Evolutionary conservation across 2,329 filamentous ascomycete genomes (phyloP).

Genomic region (Tolypocladium sp.): DNA sequence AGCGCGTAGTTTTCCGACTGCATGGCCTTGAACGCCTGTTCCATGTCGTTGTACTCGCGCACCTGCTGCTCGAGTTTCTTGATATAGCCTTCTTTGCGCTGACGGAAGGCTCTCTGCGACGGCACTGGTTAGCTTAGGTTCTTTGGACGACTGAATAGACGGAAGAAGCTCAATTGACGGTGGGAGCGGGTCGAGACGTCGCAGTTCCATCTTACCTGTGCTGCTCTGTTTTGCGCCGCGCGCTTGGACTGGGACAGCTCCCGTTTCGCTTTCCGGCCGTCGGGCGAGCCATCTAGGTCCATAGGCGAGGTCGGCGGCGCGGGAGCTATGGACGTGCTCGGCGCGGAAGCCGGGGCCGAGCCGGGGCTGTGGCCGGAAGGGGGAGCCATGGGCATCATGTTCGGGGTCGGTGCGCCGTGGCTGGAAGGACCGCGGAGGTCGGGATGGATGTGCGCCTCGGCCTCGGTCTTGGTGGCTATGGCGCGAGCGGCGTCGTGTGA

Average conservation of each 20-base stretch:
- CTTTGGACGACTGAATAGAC: not conserved
- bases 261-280: conserved; percentile 72
- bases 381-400: conserved; percentile 29
- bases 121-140: not conserved
- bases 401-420: conserved; percentile 16
- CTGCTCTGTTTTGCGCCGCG: conserved; percentile 91
- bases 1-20: conserved; percentile 85
- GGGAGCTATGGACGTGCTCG: conserved; percentile 18
- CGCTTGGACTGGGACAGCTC: conserved; percentile 94
- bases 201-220: conserved; percentile 60
- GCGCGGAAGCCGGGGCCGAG: conserved; percentile 14
- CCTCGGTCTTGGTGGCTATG: conserved; percentile 24
- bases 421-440: conserved; percentile 28
- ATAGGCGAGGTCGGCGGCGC: conserved; percentile 17
- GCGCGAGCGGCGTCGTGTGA: conserved; percentile 24
- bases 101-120: conserved; percentile 80
- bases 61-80: conserved; percentile 95
- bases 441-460: conserved; percentile 39
- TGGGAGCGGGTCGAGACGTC: not conserved
- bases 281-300: conserved; percentile 21
- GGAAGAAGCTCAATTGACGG: not conserved
- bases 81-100: conserved; percentile 96
- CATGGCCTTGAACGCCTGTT: conserved; percentile 68
- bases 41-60: conserved; percentile 66
- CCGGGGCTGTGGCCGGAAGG: conserved; percentile 22